Base-by-base conservation (phyloP, 129 eudicot genomes). In the Pulicaria dysenterica region DNA sequence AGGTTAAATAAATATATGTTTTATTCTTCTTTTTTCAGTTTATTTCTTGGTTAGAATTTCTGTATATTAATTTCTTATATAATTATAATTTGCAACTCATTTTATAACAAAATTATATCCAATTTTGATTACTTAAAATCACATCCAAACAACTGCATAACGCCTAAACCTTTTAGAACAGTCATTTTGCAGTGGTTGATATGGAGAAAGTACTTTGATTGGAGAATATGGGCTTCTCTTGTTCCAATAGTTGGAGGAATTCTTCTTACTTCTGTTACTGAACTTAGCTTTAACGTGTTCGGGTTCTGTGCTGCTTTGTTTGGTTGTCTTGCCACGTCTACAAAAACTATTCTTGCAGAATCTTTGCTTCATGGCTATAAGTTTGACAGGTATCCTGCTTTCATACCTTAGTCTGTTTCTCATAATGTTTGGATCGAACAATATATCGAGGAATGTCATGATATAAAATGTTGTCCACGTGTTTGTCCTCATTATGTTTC, bases 201-300 rank as follows among this genome's bases (percentile, higher is more conserved):
- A 43, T 93, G 98, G 98, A 90, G 89, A 76, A 93, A 93, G 77
- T 75, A 83, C 81, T 90, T 93, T 67, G 98, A 93, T 70, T 85
- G 87, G 95, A 60, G 92, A 77, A 93, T 93, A 67, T 93, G 98
- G 98, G 92, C 96, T 2, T 85, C 96, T 54, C 78, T 90, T 70
- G 79, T 93, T 61, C 98, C 98, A 58, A 93, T 93, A 54, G 96
- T 93, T 75, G 98, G 98, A 56, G 98, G 98, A 47, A 93, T 93
- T 80, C 91, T 93, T 62, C 92, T 93, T 39, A 89, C 98, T 13
- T 93, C 98, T 13, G 78, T 93, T 59, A 93, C 98, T 2, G 98
- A 93, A 83, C 95, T 93, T 36, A 93, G 96, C 77, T 93, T 93
- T 72, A 93, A 93, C 53, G 71, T 75, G 82, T 82, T 85, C 37